Evolutionary conservation across 2,329 filamentous ascomycete genomes (phyloP), one percentile per base, ranked within the genome.

Genomic region (Aspergillus oerlinghausenensis): DNA sequence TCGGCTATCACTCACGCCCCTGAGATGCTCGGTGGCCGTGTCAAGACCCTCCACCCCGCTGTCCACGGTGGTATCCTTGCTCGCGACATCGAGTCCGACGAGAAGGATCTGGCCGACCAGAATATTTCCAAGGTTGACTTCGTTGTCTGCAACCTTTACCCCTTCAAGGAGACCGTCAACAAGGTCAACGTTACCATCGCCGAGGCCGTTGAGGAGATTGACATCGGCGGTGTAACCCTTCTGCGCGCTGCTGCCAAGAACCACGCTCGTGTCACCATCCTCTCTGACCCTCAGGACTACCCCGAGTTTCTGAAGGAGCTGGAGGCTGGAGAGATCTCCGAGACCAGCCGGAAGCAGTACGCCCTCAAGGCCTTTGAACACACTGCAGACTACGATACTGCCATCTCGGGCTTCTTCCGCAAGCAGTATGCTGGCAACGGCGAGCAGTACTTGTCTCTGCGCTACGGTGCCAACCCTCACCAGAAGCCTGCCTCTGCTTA

Each of bases 311-410:
- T 99, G 55, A 87, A 88, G 73, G 92, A 97, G 80, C 85, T 99
- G 29, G 88, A 92, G 75, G 64, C 88, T 64, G 93, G 92, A 60
- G 90, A 93, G 73, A 88, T 99, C 68, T 87, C 88, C 54, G 90
- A 96, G 73, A 81, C 85, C 59, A 95, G 87, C 80, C 88, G 92
- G 65, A 92, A 96, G 75, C 80, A 85, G 56, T 97, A 96, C 72
- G 93, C 94, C 26, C 85, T 97, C 69, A 99, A 99, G 84, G 94
- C 94, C 17, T 99, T 99, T 72, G 91, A 96, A 79, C 94, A 97
- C 78, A 99, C 94, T 42, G 92, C 94, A 63, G 92, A 96, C 75
- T 99, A 99, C 76, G 94, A 99, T 74, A 84, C 86, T 47, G 90
- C 94, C 66, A 99, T 99, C 73, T 88, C 93, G 38, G 90, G 90